Conservation (phyloP, 768 basidiomycete genomes). For the Rickenella mellea region DNA sequence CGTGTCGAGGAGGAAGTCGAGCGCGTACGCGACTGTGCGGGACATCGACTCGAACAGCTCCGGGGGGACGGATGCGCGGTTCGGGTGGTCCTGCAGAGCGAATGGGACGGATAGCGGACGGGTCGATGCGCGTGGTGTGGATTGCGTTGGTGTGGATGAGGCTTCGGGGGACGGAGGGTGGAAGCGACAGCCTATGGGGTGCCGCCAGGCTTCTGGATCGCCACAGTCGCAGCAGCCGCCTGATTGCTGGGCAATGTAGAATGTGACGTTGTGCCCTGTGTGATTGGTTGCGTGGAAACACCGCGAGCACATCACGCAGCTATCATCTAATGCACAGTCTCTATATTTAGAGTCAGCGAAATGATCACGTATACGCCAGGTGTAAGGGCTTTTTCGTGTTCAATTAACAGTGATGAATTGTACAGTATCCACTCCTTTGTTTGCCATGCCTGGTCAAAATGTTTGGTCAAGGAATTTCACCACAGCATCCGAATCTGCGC, state of each 20-base stretch:
- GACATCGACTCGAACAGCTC: slow-evolving; percentile 70
- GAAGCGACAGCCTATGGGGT: slow-evolving; percentile 55
- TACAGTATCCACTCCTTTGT: no score
- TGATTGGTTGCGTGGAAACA: slow-evolving; percentile 92
- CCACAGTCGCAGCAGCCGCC: slow-evolving; percentile 96
- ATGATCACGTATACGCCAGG: not conserved
- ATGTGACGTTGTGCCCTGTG: slow-evolving; percentile 80
- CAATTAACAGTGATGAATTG: no score
- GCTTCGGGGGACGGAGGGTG: slow-evolving; percentile 43
- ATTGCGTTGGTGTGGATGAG: slow-evolving; percentile 14
- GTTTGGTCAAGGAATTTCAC: no score
- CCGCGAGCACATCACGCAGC: slow-evolving; percentile 79
- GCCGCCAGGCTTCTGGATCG: slow-evolving; percentile 81
- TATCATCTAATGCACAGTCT: slow-evolving; percentile 85
- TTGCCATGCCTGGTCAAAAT: no score
- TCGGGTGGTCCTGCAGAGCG: slow-evolving; percentile 54
- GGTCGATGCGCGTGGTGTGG: slow-evolving; percentile 33
- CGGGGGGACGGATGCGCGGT: slow-evolving; percentile 44
- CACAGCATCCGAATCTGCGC: no score
- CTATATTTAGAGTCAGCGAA: slow-evolving; percentile 28
- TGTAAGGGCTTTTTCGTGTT: no score
- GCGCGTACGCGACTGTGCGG: slow-evolving; percentile 61
- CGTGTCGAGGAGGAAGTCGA: slow-evolving; percentile 79
- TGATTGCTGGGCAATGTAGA: slow-evolving; percentile 86
- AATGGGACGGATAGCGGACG: slow-evolving; percentile 34